Evolutionary conservation across 352 stramenopile genomes (phyloP).

Genomic region (Phytophthora nicotianae): DNA sequence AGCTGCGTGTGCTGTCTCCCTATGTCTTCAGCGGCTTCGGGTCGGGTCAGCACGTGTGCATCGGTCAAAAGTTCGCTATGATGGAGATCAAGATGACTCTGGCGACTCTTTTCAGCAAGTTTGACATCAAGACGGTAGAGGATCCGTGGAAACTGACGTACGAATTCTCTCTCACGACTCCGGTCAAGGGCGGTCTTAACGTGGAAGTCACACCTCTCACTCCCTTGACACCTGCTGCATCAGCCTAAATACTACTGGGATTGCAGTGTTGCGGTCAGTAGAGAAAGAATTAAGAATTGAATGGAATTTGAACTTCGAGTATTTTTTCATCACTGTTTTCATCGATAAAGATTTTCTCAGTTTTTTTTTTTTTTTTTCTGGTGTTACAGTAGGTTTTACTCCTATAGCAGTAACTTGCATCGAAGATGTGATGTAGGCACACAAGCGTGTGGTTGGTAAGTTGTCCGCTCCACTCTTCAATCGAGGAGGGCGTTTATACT

Average conservation of each 20-base stretch:
- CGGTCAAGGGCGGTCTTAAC: slow-evolving; percentile 39
- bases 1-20: slow-evolving; percentile 30
- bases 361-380: too few relatives aligned
- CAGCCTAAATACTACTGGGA: background rate
- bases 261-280: background rate
- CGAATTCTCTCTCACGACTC: slow-evolving; percentile 46
- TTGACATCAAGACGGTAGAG: slow-evolving; percentile 30
- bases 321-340: too few relatives aligned
- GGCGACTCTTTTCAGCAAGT: slow-evolving; percentile 53
- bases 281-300: slow-evolving; percentile 11
- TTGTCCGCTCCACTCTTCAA: slow-evolving; percentile 2
- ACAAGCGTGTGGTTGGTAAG: background rate
- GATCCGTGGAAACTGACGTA: slow-evolving; percentile 52
- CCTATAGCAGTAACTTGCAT: too few relatives aligned
- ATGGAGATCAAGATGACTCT: slow-evolving; percentile 67
- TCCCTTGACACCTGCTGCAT: slow-evolving; percentile 15
- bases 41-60: slow-evolving; percentile 53
- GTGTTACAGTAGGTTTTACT: too few relatives aligned
- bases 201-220: slow-evolving; percentile 23
- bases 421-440: too few relatives aligned
- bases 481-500: slow-evolving; percentile 5
- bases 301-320: too few relatives aligned
- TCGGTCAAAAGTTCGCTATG: slow-evolving; percentile 56
- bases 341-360: too few relatives aligned
- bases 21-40: slow-evolving; percentile 49